These are phyloP conservation scores for Bidens hawaiensis DNA, from an alignment of 140 eudicot genomes.

Conservation along the genomic window DNA sequence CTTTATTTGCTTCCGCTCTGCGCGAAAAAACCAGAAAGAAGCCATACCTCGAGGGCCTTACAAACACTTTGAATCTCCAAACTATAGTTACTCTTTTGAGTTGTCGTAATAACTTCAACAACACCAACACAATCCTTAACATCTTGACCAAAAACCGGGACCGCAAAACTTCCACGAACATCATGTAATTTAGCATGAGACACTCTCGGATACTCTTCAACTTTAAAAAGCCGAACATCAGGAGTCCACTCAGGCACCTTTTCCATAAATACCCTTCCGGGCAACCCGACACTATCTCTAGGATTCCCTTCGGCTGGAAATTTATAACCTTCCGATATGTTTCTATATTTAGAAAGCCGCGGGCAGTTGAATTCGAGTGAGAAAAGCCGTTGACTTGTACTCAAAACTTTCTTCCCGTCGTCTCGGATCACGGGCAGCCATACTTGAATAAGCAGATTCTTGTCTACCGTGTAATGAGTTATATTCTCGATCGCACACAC, in stretches of 20 bases:
- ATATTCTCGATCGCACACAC: constrained; percentile 57
- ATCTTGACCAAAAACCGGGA: constrained; percentile 82
- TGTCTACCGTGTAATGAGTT: constrained; percentile 44
- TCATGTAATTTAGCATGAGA: constrained; percentile 64
- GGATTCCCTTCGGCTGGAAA: constrained; percentile 64
- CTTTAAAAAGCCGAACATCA: constrained; percentile 74
- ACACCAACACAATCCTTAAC: constrained; percentile 73
- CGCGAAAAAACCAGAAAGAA: constrained; percentile 7
- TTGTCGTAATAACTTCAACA: constrained; percentile 77
- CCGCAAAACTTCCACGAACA: constrained; percentile 91
- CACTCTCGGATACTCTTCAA: constrained; percentile 85
- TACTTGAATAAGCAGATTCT: constrained; percentile 65
- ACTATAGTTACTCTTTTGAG: constrained; percentile 60
- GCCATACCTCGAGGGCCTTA: constrained; percentile 83
- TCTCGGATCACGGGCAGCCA: constrained; percentile 72
- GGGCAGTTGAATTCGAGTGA: constrained; percentile 63
- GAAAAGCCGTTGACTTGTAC: constrained; percentile 67
- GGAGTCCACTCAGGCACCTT: constrained; percentile 98
- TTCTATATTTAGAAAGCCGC: constrained; percentile 62
- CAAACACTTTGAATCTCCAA: constrained; percentile 83
- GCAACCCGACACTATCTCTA: constrained; percentile 60
- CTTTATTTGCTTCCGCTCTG: no score
- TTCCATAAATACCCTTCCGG: constrained; percentile 76
- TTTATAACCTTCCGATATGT: constrained; percentile 51
- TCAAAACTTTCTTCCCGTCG: constrained; percentile 47